Conservation (phyloP, 2,329 filamentous ascomycete species). For the Aquanectria penicillioides region DNA sequence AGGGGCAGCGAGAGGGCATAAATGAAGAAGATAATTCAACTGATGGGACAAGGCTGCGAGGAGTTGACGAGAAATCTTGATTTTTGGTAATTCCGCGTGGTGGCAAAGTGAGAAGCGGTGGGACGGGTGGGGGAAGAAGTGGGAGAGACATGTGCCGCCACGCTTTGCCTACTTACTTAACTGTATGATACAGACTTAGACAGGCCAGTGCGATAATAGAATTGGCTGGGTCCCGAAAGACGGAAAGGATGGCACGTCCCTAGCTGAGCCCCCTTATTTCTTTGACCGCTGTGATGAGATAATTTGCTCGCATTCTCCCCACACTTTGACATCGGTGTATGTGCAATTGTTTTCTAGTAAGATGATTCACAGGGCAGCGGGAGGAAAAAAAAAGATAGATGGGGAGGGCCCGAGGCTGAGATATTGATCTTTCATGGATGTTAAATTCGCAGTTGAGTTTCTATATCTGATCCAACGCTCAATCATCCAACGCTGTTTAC, state of each 20-base stretch:
- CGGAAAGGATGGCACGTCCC: too few species aligned
- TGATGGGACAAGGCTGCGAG: conserved; percentile 1
- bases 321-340: too few species aligned
- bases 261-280: too few species aligned
- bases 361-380: too few species aligned
- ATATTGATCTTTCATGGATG: conserved; percentile 12
- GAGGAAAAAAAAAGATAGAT: too few species aligned
- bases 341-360: too few species aligned
- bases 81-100: conserved; percentile 27
- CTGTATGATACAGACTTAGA: conserved; percentile 48
- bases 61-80: conserved; percentile 2
- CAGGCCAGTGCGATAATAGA: conserved; percentile 37
- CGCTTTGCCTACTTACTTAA: conserved; percentile 34
- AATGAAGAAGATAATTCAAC: too few species aligned
- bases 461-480: conserved; percentile 10
- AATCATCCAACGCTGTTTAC: conserved; percentile 12
- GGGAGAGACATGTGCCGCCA: conserved; percentile 25
- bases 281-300: too few species aligned
- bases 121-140: too few species aligned
- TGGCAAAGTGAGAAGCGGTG: too few species aligned
- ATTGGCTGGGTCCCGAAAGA: conserved; percentile 35
- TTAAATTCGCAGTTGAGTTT: conserved; percentile 13
- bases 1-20: conserved; percentile 93
- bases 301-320: too few species aligned
- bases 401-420: neutral